Evolutionary conservation across 371 early-diverging fungal species (phyloP).

Genomic region (Haplosporangium sp.): DNA sequence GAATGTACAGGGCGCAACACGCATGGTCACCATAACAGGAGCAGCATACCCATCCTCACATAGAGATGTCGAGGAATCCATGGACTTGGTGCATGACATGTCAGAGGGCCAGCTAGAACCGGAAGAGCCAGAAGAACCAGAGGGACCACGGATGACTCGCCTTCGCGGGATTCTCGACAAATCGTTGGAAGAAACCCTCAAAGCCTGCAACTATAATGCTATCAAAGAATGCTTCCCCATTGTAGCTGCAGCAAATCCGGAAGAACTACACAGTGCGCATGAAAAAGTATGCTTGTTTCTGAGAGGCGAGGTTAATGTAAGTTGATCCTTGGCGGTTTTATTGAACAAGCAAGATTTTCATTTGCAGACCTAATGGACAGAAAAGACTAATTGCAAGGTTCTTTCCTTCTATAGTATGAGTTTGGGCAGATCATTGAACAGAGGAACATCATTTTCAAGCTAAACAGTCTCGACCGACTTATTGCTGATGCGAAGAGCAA

Average conservation of each 20-base stretch:
- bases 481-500: constrained; percentile 36
- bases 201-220: constrained; percentile 41
- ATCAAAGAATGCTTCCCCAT: constrained; percentile 41
- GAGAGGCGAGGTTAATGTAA: constrained; percentile 39
- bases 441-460: constrained; percentile 43
- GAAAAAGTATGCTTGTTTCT: constrained; percentile 47
- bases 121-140: constrained; percentile 37
- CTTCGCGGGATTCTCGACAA: constrained; percentile 46
- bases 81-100: constrained; percentile 19
- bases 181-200: constrained; percentile 39
- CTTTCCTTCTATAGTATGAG: constrained; percentile 29
- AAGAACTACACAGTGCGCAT: constrained; percentile 34
- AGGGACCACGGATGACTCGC: constrained; percentile 46
- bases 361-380: background rate
- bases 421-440: constrained; percentile 46
- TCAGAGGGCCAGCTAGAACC: background rate
- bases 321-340: background rate
- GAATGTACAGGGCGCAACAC: background rate
- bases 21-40: constrained; percentile 7
- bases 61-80: constrained; percentile 8
- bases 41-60: background rate
- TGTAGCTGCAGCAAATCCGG: constrained; percentile 20
- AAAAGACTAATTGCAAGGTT: background rate
- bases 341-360: background rate
- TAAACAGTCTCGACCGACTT: constrained; percentile 43